Base-by-base conservation (phyloP, 768 basidiomycete genomes). In the Auriscalpium orientale region DNA sequence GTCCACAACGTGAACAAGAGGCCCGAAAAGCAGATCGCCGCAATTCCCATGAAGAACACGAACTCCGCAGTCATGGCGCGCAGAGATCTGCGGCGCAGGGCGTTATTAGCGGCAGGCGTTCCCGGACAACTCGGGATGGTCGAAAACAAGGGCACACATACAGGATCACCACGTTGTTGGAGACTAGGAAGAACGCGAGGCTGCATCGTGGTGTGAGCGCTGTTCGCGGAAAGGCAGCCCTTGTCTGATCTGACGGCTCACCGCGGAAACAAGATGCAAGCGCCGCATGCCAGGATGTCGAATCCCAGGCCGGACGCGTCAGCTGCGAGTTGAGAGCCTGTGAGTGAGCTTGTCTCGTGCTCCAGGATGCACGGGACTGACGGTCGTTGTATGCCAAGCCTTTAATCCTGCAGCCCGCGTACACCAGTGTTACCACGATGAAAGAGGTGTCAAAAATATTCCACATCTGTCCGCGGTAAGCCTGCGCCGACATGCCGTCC, bases 381-480 rank as follows among this genome's bases (percentile, higher is more conserved):
- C 46, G 45, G 54, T 48, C 46, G 54, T 53, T 21, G 15, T 20
- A 21, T 16, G 34, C 38, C 13, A 53, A 43, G 38, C 52, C 52
- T 35, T 37, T 43, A 0, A 53, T 53, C 21, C 52, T 20, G 28
- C 28, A 28, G 28, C 68, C 76, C 3, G 87, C 66, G 67, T 90
- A 95, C 8, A 74, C 75, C 22, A 89, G 63, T 68, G 88, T 91
- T 49, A 92, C 74, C 22, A 82, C 56, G 58, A 84, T 77, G 66
- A 91, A 91, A 0, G 80, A 77, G 21, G 87, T 84, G 69, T 91
- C 93, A 62, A 95, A 92, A 6, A 83, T 85, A 65, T 93, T 95
- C 93, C 93, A 95, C 60, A 94, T 83, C 89, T 94, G 11, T 62
- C 13, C 18, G 28, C 15, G 18, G 13, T 18, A 3, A 12, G 33